Conservation (phyloP, 2,329 filamentous ascomycete genomes). For the Fusarium abutilonis region DNA sequence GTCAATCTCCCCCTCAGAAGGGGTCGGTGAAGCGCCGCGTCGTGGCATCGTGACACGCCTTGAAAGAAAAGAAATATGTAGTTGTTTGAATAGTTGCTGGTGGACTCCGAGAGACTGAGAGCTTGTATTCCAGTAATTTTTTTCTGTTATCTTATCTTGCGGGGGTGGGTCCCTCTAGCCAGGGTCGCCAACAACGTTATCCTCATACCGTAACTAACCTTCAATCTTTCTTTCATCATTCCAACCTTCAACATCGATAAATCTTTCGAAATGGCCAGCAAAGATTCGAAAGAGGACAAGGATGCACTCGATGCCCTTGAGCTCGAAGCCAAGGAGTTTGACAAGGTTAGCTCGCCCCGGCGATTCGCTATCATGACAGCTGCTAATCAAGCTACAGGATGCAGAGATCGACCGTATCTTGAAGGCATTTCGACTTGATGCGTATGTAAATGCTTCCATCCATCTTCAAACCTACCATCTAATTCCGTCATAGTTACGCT, state of each 20-base stretch:
- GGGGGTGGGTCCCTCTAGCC: conserved; percentile 41
- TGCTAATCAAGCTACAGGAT: conserved; percentile 67
- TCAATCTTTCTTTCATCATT: conserved; percentile 14
- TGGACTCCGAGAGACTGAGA: conserved; percentile 9
- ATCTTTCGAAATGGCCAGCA: conserved; percentile 50
- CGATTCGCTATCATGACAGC: conserved; percentile 21
- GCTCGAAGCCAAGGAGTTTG: conserved; percentile 87
- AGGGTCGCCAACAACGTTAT: neutral
- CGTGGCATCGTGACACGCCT: conserved; percentile 66
- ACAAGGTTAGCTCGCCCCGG: conserved; percentile 70
- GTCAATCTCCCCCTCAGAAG: conserved; percentile 91
- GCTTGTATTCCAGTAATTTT: conserved; percentile 48
- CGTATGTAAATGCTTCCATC: conserved; percentile 52
- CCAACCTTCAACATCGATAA: neutral
- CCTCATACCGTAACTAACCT: conserved; percentile 1
- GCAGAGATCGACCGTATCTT: conserved; percentile 95
- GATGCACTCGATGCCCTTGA: conserved; percentile 85
- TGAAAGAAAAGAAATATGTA: conserved; percentile 15
- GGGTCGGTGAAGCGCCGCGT: conserved; percentile 80
- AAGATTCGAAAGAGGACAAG: conserved; percentile 65
- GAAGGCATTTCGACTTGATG: conserved; percentile 81
- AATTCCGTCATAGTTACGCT: conserved; percentile 72
- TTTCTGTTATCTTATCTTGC: conserved; percentile 54
- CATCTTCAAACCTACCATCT: neutral
- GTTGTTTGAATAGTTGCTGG: conserved; percentile 14